phyloP scores from a whole-genome alignment of 768 basidiomycete species.

The Hirschioporus abietinus region DNA sequence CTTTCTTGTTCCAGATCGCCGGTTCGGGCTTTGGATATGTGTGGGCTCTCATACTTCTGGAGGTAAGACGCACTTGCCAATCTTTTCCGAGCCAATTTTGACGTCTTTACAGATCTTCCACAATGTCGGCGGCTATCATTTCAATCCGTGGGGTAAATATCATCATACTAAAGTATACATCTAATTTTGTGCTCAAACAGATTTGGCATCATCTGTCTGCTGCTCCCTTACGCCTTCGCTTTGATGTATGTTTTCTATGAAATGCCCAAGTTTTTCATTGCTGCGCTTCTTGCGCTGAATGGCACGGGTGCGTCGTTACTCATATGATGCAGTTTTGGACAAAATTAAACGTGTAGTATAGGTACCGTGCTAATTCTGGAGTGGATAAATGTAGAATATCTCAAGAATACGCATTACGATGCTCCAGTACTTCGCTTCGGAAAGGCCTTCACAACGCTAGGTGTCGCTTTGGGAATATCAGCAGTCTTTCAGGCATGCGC shows the following conservation, averaged over 20 bases:
- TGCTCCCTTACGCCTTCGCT: constrained; percentile 16
- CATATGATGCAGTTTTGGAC: not conserved
- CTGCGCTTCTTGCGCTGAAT: constrained; percentile 17
- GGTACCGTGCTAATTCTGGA: constrained; percentile 15
- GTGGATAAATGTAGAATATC: constrained; percentile 19
- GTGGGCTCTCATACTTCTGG: constrained; percentile 14
- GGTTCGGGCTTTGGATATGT: constrained; percentile 21
- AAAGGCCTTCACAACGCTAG: constrained; percentile 20
- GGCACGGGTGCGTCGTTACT: constrained; percentile 12
- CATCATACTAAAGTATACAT: constrained; percentile 1
- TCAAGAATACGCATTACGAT: constrained; percentile 19
- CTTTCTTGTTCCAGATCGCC: constrained; percentile 25
- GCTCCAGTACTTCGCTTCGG: constrained; percentile 20
- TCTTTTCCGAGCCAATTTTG: not conserved
- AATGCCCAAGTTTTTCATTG: constrained; percentile 15
- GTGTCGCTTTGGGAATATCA: constrained; percentile 22
- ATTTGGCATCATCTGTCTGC: constrained; percentile 15
- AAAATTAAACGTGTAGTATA: not conserved
- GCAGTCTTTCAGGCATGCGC: constrained; percentile 20
- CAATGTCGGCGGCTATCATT: constrained; percentile 24
- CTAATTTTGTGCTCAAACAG: constrained; percentile 7
- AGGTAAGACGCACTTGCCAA: constrained; percentile 7
- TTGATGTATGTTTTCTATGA: constrained; percentile 18
- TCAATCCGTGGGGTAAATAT: constrained; percentile 19
- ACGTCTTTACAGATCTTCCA: constrained; percentile 19